Percentiles rank a stretch among this genome's conserved stretches.
These are phyloP conservation scores for Capillidium rhysosporum DNA, from an alignment of 371 early-diverging fungal genomes.

Conservation along the genomic window DNA sequence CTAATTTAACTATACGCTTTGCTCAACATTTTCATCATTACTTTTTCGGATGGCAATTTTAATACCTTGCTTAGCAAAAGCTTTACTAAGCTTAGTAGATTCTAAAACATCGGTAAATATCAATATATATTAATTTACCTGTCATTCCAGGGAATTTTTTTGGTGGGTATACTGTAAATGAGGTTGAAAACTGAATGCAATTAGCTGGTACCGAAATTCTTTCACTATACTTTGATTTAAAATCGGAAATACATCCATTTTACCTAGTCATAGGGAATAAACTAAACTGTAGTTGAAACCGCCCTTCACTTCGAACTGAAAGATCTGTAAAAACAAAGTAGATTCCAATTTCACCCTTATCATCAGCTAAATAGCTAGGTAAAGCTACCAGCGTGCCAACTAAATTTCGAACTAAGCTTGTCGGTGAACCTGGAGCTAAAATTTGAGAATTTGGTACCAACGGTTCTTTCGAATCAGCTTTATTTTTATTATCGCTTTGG, in stretches of 20 bases:
- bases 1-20: too few species aligned
- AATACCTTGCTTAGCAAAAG: constrained; percentile 88
- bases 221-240: neutral
- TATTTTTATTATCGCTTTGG: constrained; percentile 10
- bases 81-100: constrained; percentile 66
- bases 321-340: constrained; percentile 94
- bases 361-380: constrained; percentile 67
- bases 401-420: constrained; percentile 11
- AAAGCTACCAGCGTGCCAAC: constrained; percentile 78
- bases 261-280: constrained; percentile 75
- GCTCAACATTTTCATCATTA: too few species aligned
- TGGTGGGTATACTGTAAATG: constrained; percentile 71
- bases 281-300: constrained; percentile 69
- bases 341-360: constrained; percentile 69
- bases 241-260: constrained; percentile 4
- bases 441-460: neutral
- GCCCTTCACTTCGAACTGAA: constrained; percentile 77
- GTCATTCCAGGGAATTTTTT: constrained; percentile 92
- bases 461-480: constrained; percentile 12
- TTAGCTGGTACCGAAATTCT: constrained; percentile 34
- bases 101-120: constrained; percentile 18
- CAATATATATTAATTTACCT: constrained; percentile 13
- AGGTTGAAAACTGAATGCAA: constrained; percentile 59
- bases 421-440: neutral
- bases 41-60: constrained; percentile 27